Percentiles rank a stretch among this genome's conserved stretches.
phyloP scores from a whole-genome alignment of 1,284 basidiomycete genomes.

The Apiotrichum veenhuisii region DNA sequence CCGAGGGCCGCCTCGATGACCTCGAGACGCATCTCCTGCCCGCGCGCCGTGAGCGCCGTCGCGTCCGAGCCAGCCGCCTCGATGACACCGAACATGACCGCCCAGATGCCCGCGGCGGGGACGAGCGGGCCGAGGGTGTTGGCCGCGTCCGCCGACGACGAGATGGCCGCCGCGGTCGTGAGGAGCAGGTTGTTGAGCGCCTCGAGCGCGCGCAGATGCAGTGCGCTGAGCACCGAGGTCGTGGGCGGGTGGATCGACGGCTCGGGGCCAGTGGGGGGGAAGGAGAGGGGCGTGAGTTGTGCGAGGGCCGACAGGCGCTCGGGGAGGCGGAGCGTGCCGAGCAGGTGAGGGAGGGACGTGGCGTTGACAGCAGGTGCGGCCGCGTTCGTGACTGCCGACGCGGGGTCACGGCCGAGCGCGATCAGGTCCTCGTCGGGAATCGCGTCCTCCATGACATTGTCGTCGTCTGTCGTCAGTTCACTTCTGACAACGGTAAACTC shows the following conservation, averaged over 20 bases:
- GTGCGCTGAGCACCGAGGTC: constrained; percentile 71
- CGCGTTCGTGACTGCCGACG: constrained; percentile 20
- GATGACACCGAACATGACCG: constrained; percentile 72
- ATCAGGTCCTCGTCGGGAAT: constrained; percentile 50
- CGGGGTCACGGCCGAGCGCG: constrained; percentile 43
- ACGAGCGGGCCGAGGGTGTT: constrained; percentile 52
- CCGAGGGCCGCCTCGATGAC: constrained; percentile 48
- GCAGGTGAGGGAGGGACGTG: constrained; percentile 48
- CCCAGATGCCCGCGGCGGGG: constrained; percentile 60
- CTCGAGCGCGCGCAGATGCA: constrained; percentile 80
- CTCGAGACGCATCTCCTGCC: constrained; percentile 48
- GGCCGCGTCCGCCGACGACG: constrained; percentile 8
- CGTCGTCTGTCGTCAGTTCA: constrained; percentile 45
- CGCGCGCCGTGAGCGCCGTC: constrained; percentile 36
- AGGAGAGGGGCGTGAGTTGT: constrained; percentile 70
- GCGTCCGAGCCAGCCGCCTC: constrained; percentile 37
- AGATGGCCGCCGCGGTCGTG: constrained; percentile 51
- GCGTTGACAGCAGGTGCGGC: constrained; percentile 39
- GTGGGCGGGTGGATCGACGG: constrained; percentile 75
- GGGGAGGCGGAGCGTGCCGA: constrained; percentile 49
- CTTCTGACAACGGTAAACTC: constrained; percentile 11
- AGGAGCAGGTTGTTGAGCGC: constrained; percentile 87
- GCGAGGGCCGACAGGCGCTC: constrained; percentile 63
- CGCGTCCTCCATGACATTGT: constrained; percentile 46
- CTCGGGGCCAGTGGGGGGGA: constrained; percentile 62